A percentile compares a stretch with the other conserved stretches of the same genome.
Evolutionary conservation across 305 asterid species (phyloP).

Genomic region (Withania somnifera): DNA sequence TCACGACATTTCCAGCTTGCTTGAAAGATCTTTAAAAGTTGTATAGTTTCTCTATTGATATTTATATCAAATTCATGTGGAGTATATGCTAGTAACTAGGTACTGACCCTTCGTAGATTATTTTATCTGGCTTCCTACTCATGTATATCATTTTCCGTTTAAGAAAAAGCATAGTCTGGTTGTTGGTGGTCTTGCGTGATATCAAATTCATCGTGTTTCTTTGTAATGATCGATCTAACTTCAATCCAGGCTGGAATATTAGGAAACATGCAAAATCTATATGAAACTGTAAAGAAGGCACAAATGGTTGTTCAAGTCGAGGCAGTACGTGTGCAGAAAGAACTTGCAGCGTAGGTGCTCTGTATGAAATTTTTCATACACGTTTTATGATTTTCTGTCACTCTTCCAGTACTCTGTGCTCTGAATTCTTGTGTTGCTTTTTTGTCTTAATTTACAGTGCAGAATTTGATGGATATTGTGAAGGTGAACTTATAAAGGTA

Average conservation of each 20-base stretch:
- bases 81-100: background rate
- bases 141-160: background rate
- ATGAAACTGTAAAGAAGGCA: slow-evolving; percentile 92
- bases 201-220: background rate
- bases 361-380: background rate
- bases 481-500: slow-evolving; percentile 88
- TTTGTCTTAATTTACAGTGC: slow-evolving; percentile 42
- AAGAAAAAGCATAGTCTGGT: background rate
- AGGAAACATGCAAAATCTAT: slow-evolving; percentile 93
- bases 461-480: slow-evolving; percentile 91
- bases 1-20: background rate
- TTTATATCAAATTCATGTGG: background rate
- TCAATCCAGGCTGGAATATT: slow-evolving; percentile 67
- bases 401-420: background rate
- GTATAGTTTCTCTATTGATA: background rate
- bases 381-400: background rate
- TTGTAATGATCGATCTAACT: background rate
- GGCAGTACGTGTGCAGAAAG: slow-evolving; percentile 90
- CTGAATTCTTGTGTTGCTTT: background rate
- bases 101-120: background rate
- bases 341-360: slow-evolving; percentile 68
- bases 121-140: background rate
- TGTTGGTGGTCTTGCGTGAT: background rate
- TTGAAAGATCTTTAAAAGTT: background rate
- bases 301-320: slow-evolving; percentile 98